Evolutionary conservation across 2,329 filamentous ascomycete species (phyloP).

Genomic region (Fusarium nisikadoi): DNA sequence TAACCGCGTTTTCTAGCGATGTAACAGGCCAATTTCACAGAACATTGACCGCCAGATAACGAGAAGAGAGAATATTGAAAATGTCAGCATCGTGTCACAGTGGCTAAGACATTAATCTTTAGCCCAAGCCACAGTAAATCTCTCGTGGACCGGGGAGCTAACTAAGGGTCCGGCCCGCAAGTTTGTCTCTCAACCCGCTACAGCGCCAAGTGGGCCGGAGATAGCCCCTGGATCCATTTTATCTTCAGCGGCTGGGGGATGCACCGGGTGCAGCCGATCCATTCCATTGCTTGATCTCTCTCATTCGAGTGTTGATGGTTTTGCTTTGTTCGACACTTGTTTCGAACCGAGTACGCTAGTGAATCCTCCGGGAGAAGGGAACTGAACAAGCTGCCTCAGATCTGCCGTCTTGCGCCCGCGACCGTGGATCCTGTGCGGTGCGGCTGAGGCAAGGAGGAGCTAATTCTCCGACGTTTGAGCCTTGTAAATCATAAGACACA

Average conservation of each 20-base stretch:
- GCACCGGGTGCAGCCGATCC: neutral
- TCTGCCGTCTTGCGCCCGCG: neutral
- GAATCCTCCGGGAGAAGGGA: neutral
- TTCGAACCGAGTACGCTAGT: neutral
- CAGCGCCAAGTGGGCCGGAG: neutral
- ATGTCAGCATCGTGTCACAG: neutral
- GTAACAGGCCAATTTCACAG: neutral
- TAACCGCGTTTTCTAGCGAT: neutral
- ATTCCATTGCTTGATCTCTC: neutral
- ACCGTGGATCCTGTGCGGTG: neutral
- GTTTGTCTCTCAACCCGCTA: neutral
- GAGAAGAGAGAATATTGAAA: too few species aligned
- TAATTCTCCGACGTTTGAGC: neutral
- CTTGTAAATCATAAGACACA: neutral
- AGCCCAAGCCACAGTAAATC: neutral
- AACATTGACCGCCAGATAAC: neutral
- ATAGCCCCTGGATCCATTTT: neutral
- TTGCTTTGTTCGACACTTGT: neutral
- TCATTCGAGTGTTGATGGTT: neutral
- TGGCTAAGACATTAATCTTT: neutral
- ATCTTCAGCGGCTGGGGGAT: neutral
- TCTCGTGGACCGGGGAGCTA: neutral
- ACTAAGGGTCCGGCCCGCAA: constrained; percentile 15
- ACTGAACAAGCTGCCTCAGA: neutral
- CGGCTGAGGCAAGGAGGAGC: neutral